Evolutionary conservation across 768 basidiomycete species (phyloP), one percentile per base, ranked within the genome.

Genomic region (Leccinum variicolor): DNA sequence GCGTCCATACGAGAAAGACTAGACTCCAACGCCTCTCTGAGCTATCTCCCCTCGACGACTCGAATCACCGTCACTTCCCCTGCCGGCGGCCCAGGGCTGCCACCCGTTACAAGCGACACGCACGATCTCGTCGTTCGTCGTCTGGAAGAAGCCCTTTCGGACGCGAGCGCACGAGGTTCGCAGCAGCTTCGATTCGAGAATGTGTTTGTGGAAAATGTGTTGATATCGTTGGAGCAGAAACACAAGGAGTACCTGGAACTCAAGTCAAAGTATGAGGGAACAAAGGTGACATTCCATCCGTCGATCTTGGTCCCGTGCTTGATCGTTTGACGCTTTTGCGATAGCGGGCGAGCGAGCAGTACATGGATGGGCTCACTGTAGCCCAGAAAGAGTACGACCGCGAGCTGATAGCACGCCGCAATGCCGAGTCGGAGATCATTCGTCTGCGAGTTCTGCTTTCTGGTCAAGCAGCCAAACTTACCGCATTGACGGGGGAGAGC

Each of bases 371-470:
- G 43, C 77, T 99, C 43, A 87, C 87, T 1, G 94, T 95, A 25
- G 94, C 96, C 2, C 91, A 94, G 64, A 87, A 89, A 45, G 97
- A 98, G 69, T 98, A 96, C 69, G 95, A 98, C 68, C 84, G 84
- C 52, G 97, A 98, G 72, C 79, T 94, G 34, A 86, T 90, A 56
- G 85, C 87, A 21, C 84, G 96, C 19, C 84, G 92, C 17, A 94
- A 98, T 61, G 90, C 92, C 1, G 94, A 98, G 74, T 87, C 91
- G 0, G 94, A 98, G 74, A 90, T 98, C 57, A 88, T 89, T 23
- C 83, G 90, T 43, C 76, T 99, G 25, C 78, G 92, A 45, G 85
- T 93, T 29, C 79, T 95, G 52, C 78, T 98, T 21, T 90, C 94
- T 56, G 92, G 93, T 6, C 96, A 98, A 71, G 92, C 87, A 2